Evolutionary conservation across 2,329 filamentous ascomycete species (phyloP).

Genomic region (Canariomyces notabilis): DNA sequence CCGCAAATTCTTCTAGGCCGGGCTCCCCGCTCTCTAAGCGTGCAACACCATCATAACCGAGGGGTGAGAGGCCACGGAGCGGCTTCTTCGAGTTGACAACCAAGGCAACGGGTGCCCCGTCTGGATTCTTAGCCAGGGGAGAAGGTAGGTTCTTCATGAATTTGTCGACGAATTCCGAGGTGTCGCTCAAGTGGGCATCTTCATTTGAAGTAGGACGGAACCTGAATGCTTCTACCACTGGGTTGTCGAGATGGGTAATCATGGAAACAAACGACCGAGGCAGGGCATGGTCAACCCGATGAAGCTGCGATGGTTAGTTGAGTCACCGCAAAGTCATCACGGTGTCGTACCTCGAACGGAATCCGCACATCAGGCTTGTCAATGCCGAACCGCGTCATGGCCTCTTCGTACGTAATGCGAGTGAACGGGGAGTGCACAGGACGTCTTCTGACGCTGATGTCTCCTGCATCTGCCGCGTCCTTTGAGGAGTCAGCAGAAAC

Average conservation of each 20-base stretch:
- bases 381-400: slow-evolving; percentile 75
- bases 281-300: slow-evolving; percentile 58
- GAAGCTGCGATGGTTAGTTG: slow-evolving; percentile 47
- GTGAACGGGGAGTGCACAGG: slow-evolving; percentile 40
- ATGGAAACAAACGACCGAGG: slow-evolving; percentile 64
- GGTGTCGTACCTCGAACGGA: slow-evolving; percentile 51
- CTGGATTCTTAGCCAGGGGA: slow-evolving; percentile 60
- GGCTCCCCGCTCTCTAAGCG: slow-evolving; percentile 26
- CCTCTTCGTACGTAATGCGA: slow-evolving; percentile 65
- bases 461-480: background rate
- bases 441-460: slow-evolving; percentile 1
- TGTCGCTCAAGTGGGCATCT: background rate
- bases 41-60: slow-evolving; percentile 68
- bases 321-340: background rate
- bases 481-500: no score
- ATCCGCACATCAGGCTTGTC: slow-evolving; percentile 91
- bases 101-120: slow-evolving; percentile 76
- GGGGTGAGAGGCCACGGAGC: slow-evolving; percentile 67
- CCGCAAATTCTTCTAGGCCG: slow-evolving; percentile 28
- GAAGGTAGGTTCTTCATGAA: slow-evolving; percentile 65
- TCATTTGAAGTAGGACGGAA: slow-evolving; percentile 45
- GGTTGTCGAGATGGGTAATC: slow-evolving; percentile 64
- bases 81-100: slow-evolving; percentile 70
- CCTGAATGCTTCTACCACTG: slow-evolving; percentile 70
- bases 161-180: slow-evolving; percentile 48